A percentile compares a stretch with the other conserved stretches of the same genome.
These are phyloP conservation scores for Suillus cothurnatus DNA, from an alignment of 768 basidiomycete species.

Conservation along the genomic window DNA sequence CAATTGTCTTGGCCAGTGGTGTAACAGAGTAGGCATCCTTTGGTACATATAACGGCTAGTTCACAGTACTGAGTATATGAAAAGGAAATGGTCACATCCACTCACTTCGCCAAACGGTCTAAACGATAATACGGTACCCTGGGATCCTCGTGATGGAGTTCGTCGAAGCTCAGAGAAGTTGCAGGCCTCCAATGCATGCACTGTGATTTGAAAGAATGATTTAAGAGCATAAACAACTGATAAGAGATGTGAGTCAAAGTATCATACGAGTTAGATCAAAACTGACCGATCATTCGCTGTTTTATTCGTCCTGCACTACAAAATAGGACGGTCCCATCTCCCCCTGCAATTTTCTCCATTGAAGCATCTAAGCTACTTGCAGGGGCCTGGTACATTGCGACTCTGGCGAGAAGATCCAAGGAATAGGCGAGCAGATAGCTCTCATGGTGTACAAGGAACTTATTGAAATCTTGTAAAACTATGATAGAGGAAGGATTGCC, in stretches of 20 bases:
- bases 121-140: constrained; percentile 45
- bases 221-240: constrained; percentile 70
- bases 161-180: constrained; percentile 39
- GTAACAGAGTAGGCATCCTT: constrained; percentile 68
- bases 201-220: constrained; percentile 58
- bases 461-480: constrained; percentile 63
- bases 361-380: constrained; percentile 53
- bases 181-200: constrained; percentile 64
- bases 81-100: constrained; percentile 11
- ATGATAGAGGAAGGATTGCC: constrained; percentile 55
- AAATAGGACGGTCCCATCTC: constrained; percentile 60
- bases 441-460: constrained; percentile 67
- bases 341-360: constrained; percentile 59
- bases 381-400: constrained; percentile 52
- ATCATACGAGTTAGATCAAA: neutral
- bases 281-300: constrained; percentile 56
- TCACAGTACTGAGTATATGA: constrained; percentile 7
- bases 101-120: constrained; percentile 67
- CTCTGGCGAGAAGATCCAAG: constrained; percentile 66
- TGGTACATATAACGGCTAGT: constrained; percentile 67
- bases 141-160: constrained; percentile 38
- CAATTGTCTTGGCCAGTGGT: constrained; percentile 61
- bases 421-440: constrained; percentile 64
- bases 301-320: constrained; percentile 57
- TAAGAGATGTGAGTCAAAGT: neutral